Conservation (phyloP, 1,284 basidiomycete species). For the Fomes fomentarius region DNA sequence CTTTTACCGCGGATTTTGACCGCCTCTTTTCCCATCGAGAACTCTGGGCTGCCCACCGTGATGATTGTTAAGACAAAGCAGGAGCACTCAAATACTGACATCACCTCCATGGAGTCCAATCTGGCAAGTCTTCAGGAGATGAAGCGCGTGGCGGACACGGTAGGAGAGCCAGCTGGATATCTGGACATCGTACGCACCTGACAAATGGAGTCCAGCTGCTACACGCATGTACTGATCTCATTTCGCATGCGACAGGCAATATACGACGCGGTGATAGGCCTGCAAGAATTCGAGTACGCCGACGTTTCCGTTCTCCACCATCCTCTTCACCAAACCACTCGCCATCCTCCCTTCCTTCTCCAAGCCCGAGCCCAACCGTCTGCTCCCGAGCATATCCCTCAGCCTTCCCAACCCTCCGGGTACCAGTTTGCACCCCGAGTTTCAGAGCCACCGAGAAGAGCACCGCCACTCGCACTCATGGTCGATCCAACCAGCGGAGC, state of each 20-base stretch:
- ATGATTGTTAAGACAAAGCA: constrained; percentile 21
- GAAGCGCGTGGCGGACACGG: constrained; percentile 40
- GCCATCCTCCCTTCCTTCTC: constrained; percentile 36
- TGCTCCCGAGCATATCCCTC: too few relatives aligned
- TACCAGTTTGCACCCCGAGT: not conserved
- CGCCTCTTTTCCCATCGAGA: too few relatives aligned
- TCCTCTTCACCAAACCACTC: constrained; percentile 44
- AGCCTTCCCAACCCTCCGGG: not conserved
- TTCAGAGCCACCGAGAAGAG: not conserved
- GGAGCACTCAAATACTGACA: constrained; percentile 29
- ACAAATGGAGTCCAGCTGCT: too few relatives aligned
- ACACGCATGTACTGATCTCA: not conserved
- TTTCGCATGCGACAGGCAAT: constrained; percentile 35
- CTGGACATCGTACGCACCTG: constrained; percentile 42
- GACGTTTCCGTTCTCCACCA: constrained; percentile 49
- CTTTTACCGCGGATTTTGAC: too few relatives aligned
- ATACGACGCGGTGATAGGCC: constrained; percentile 43
- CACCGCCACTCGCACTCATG: constrained; percentile 38
- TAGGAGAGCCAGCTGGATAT: constrained; percentile 38
- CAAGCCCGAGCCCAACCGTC: too few relatives aligned
- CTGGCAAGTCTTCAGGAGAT: constrained; percentile 41
- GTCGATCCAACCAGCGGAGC: constrained; percentile 47
- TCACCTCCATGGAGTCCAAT: constrained; percentile 45
- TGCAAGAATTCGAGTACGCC: constrained; percentile 42
- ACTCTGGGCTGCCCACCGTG: too few relatives aligned